Evolutionary conservation across 2,329 filamentous ascomycete genomes (phyloP), one percentile per base, ranked within the genome.

Genomic region (Berkeleyomyces rouxiae): DNA sequence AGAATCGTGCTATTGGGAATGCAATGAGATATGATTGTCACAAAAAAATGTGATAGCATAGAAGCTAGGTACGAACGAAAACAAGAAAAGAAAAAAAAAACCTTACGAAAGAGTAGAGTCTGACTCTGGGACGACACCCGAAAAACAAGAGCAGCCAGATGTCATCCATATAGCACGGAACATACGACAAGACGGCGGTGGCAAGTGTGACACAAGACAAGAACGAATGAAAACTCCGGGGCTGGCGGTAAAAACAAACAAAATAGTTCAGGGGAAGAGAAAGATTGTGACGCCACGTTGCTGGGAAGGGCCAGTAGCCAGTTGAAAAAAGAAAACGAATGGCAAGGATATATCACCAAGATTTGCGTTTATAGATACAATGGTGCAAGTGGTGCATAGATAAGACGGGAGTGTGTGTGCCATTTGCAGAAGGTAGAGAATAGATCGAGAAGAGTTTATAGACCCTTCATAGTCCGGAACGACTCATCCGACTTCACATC

Each of bases 391-490:
- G 11, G 51, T 39, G 9, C 43, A 46, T 46, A 13, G 4, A 16
- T 16, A 7, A 10, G 7, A 36, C 11, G 16, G 6, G 2, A 7
- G 13, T 11, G 43, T n/a, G 6, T 9, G 10, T 4, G 42, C 3
- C 42, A 4, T 43, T 43, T 40, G 57, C 39, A 44, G 23, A 3
- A n/a, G 4, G 31, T 16, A 59, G 16, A n/a, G 3, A 23, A 5
- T 7, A 43, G 39, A 6, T 33, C 10, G 4, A 33, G 6, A 10
- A n/a, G 7, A 36, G 42, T 43, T 59, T 62, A 64, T 36, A 64
- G 44, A n/a, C 63, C 60, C 60, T 64, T 64, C 37, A 64, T 33
- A 1, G 49, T 62, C 40, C 60, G 57, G 60, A 62, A 64, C 23
- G 63, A 64, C 13, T 61, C 46, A 40, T 62, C 60, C 39, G 63